A percentile compares a stretch with the other conserved stretches of the same genome.
Conservation (phyloP, 2,329 filamentous ascomycete genomes). For the Pseudovirgaria hyperparasitica region DNA sequence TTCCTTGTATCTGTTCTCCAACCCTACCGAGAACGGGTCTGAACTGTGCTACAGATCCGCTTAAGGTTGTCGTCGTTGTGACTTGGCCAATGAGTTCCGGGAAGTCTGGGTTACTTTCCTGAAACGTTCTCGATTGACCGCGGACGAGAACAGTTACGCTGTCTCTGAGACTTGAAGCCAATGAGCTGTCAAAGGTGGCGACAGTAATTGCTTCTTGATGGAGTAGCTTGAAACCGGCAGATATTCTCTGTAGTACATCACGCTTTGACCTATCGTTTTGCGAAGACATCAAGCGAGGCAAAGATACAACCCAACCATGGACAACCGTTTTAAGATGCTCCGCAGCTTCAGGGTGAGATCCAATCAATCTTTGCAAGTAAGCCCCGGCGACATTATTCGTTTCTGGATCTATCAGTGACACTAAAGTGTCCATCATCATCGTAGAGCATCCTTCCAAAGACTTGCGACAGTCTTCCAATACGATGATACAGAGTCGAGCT, state of each 20-base stretch:
- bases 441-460: slow-evolving; percentile 57
- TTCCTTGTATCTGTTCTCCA: slow-evolving; percentile 53
- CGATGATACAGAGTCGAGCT: slow-evolving; percentile 54
- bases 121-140: too few species aligned
- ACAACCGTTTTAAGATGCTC: slow-evolving; percentile 57
- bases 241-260: slow-evolving; percentile 61
- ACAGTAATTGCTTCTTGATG: slow-evolving; percentile 51
- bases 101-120: too few species aligned
- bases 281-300: slow-evolving; percentile 72
- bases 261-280: slow-evolving; percentile 70
- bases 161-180: slow-evolving; percentile 60
- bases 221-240: slow-evolving; percentile 56
- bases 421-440: slow-evolving; percentile 69
- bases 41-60: slow-evolving; percentile 30
- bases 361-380: slow-evolving; percentile 47
- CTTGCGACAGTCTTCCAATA: slow-evolving; percentile 66
- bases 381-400: slow-evolving; percentile 30
- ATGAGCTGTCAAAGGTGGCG: slow-evolving; percentile 50
- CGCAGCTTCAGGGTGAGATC: slow-evolving; percentile 47
- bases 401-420: slow-evolving; percentile 46
- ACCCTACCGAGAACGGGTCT: slow-evolving; percentile 43
- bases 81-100: slow-evolving; percentile 13
- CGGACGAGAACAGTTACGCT: slow-evolving; percentile 45
- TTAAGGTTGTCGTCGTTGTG: slow-evolving; percentile 2
- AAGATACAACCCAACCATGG: slow-evolving; percentile 67